Conservation (phyloP, 192 early-diverging fungal species). For the Rhizophagus prolifer region DNA sequence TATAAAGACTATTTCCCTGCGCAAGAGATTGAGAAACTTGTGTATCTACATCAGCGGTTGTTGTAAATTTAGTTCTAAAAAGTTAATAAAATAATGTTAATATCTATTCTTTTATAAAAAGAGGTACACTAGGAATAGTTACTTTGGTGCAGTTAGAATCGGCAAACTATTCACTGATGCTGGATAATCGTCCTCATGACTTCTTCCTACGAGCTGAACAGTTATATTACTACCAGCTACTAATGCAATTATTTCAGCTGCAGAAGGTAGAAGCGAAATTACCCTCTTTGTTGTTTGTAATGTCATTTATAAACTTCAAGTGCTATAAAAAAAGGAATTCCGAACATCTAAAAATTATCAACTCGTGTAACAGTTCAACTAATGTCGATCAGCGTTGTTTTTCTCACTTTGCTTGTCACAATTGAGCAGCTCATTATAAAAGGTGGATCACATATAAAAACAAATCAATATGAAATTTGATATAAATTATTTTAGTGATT, state of each 20-base stretch:
- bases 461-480: too few relatives aligned
- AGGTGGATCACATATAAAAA: too few relatives aligned
- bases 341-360: too few relatives aligned
- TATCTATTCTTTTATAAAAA: neutral
- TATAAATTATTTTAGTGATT: too few relatives aligned
- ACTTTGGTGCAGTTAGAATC: constrained; percentile 43
- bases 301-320: neutral
- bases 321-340: neutral
- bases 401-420: too few relatives aligned
- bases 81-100: neutral
- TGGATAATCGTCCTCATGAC: constrained; percentile 51
- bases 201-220: constrained; percentile 25
- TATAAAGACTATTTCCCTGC: constrained; percentile 46
- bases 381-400: too few relatives aligned
- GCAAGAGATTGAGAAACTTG: constrained; percentile 52
- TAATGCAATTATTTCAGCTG: constrained; percentile 48
- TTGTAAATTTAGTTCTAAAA: constrained; percentile 47
- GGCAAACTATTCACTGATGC: constrained; percentile 42
- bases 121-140: neutral
- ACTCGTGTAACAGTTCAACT: too few relatives aligned
- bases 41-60: constrained; percentile 49
- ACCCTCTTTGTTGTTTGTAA: constrained; percentile 20
- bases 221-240: neutral
- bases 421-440: too few relatives aligned
- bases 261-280: constrained; percentile 51